A percentile compares a stretch with the other conserved stretches of the same genome.
These are phyloP conservation scores for Psilocybe cubensis DNA, from an alignment of 768 basidiomycete genomes.

Conservation along the genomic window DNA sequence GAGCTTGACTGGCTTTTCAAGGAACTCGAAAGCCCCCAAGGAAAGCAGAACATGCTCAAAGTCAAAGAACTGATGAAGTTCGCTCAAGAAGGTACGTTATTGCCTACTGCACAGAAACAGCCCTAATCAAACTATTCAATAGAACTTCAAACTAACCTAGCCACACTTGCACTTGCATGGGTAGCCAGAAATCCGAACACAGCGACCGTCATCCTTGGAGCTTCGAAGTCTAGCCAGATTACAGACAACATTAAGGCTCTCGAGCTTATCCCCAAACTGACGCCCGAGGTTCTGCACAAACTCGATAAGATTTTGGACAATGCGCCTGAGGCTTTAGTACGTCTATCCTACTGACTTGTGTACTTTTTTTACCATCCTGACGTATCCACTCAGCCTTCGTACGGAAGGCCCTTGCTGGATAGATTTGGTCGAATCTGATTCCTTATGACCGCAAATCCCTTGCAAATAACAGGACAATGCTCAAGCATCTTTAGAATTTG, in stretches of 20 bases:
- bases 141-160: conserved; percentile 61
- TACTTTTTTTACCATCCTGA: background rate
- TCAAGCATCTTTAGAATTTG: too few species aligned
- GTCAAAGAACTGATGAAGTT: conserved; percentile 67
- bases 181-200: conserved; percentile 68
- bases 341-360: background rate
- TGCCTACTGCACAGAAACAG: background rate
- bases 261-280: conserved; percentile 73
- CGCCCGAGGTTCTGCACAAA: conserved; percentile 62
- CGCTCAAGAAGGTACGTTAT: conserved; percentile 51
- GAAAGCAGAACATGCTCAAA: conserved; percentile 71
- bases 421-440: conserved; percentile 66
- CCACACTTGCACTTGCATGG: conserved; percentile 82
- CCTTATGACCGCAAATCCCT: conserved; percentile 69
- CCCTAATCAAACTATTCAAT: background rate
- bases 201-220: conserved; percentile 68
- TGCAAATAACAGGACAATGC: too few species aligned
- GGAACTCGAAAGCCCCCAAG: conserved; percentile 48
- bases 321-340: conserved; percentile 33
- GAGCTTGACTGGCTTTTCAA: conserved; percentile 49
- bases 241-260: conserved; percentile 72
- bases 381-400: conserved; percentile 44
- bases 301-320: conserved; percentile 72
- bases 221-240: conserved; percentile 63
- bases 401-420: conserved; percentile 55